Percentiles rank a stretch among this genome's conserved stretches.
phyloP scores from a whole-genome alignment of 225 moss, liverwort and hornwort genomes.

The Physcomitrellopsis africana region DNA sequence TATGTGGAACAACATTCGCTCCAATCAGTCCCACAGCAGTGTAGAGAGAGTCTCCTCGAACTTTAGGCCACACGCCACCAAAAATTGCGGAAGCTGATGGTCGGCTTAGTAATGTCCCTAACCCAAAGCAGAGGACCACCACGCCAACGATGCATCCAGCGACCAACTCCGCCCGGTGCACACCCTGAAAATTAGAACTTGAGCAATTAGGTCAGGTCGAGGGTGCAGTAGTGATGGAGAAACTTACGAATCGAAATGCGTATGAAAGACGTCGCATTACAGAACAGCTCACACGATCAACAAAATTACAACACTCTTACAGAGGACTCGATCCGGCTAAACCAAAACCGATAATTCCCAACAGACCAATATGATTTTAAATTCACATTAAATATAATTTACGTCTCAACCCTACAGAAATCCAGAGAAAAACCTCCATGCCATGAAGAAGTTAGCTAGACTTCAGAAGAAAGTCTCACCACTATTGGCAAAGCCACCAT shows the following conservation, averaged over 20 bases:
- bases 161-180: conserved; percentile 56
- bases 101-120: conserved; percentile 58
- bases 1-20: conserved; percentile 83
- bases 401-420: no score
- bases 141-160: conserved; percentile 67
- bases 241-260: background rate
- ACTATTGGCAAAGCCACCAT: conserved; percentile 62
- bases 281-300: no score
- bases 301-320: no score
- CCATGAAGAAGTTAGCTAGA: background rate
- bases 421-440: no score
- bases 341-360: no score
- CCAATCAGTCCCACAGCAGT: conserved; percentile 77
- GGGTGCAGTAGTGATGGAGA: background rate
- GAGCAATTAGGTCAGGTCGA: background rate
- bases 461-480: conserved; percentile 48
- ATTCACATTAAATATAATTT: no score
- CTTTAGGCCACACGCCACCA: conserved; percentile 67
- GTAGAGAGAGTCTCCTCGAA: conserved; percentile 80
- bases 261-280: background rate
- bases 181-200: conserved; percentile 47
- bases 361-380: no score
- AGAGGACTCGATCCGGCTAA: no score
- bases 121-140: conserved; percentile 66
- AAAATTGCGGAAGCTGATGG: conserved; percentile 49